These are phyloP conservation scores for Apiospora malaysiana DNA, from an alignment of 2,329 filamentous ascomycete genomes.

Conservation along the genomic window DNA sequence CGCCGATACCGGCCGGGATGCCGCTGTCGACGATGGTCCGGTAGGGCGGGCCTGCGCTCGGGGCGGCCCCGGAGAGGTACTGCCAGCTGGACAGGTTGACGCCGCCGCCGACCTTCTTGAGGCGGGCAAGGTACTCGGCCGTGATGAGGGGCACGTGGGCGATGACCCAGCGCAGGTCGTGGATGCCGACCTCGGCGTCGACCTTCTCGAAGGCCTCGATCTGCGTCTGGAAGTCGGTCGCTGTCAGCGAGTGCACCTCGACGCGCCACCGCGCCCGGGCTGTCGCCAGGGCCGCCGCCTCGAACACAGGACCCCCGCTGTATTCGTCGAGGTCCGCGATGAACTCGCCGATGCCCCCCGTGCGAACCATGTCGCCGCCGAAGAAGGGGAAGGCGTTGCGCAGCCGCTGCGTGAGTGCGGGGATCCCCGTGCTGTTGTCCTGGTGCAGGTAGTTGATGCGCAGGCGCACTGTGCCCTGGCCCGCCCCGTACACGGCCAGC, in stretches of 20 bases:
- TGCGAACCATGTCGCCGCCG: constrained; percentile 36
- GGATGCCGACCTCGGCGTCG: constrained; percentile 28
- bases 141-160: constrained; percentile 39
- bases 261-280: constrained; percentile 36
- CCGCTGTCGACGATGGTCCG: constrained; percentile 36
- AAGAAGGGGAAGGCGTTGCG: constrained; percentile 37
- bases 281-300: constrained; percentile 31
- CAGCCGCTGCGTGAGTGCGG: constrained; percentile 32
- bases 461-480: constrained; percentile 30
- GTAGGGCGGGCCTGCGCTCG: constrained; percentile 38
- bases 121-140: constrained; percentile 31
- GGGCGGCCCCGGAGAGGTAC: constrained; percentile 33
- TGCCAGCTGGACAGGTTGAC: constrained; percentile 37
- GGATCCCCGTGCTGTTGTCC: constrained; percentile 29
- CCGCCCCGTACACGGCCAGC: constrained; percentile 33
- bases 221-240: constrained; percentile 32
- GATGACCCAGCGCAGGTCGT: constrained; percentile 35
- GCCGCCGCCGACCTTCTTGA: constrained; percentile 36
- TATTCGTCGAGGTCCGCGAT: constrained; percentile 31
- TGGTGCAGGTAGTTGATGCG: constrained; percentile 38
- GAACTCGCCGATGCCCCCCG: constrained; percentile 39
- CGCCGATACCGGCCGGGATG: constrained; percentile 36
- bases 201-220: constrained; percentile 35
- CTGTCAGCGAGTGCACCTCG: constrained; percentile 37
- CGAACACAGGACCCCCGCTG: constrained; percentile 35